phyloP scores from a whole-genome alignment of 306 rosid genomes.

The Fagus crenata region DNA sequence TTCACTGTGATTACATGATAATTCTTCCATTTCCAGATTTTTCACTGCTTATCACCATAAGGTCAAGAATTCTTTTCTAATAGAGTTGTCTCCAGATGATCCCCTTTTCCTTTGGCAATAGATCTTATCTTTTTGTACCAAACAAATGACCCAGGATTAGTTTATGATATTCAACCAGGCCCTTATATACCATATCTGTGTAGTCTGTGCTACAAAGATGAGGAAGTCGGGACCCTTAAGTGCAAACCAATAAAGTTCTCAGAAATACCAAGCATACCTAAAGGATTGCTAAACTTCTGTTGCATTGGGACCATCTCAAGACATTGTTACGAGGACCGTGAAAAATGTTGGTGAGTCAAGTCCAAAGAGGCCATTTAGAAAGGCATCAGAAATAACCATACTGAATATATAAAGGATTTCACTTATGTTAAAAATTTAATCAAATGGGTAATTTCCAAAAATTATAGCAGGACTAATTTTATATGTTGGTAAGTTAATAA shows the following conservation, averaged over 20 bases:
- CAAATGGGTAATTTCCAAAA: too few species aligned
- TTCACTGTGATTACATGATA: too few species aligned
- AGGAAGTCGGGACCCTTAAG: slow-evolving; percentile 47
- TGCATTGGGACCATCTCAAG: too few species aligned
- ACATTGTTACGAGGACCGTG: too few species aligned
- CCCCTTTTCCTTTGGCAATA: neutral
- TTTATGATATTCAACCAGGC: slow-evolving; percentile 61
- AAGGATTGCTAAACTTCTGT: slow-evolving; percentile 49
- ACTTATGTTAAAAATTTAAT: neutral
- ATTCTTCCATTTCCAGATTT: too few species aligned
- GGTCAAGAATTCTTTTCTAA: neutral
- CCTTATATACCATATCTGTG: slow-evolving; percentile 70
- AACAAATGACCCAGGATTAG: slow-evolving; percentile 62
- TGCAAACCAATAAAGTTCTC: slow-evolving; percentile 47
- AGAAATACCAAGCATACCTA: slow-evolving; percentile 50
- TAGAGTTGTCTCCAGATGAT: neutral
- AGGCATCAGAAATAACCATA: neutral
- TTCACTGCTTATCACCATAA: too few species aligned
- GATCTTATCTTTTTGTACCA: neutral
- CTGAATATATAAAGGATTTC: neutral
- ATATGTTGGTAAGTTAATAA: neutral
- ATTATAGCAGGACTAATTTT: neutral
- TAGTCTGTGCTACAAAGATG: slow-evolving; percentile 52
- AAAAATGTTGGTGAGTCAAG: neutral
- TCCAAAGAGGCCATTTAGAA: neutral